A percentile compares a stretch with the other conserved stretches of the same genome.
These are phyloP conservation scores for Vitis rotundifolia DNA, from an alignment of 164 flowering plant species.

Conservation along the genomic window DNA sequence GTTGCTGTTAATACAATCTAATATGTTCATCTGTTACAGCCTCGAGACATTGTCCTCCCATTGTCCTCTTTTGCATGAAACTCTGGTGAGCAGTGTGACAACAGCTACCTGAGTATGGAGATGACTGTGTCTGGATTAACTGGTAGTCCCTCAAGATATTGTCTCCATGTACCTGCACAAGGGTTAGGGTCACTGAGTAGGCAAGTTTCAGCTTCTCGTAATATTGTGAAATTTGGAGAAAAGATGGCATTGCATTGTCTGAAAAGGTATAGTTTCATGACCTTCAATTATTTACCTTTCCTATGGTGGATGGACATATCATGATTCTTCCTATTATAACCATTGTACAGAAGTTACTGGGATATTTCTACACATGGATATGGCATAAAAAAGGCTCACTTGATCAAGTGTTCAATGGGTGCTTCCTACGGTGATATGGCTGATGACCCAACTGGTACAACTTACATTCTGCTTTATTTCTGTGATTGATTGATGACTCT, in stretches of 20 bases:
- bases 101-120: constrained; percentile 1
- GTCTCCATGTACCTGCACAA: constrained; percentile 24
- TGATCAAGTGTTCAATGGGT: constrained; percentile 64
- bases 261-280: constrained; percentile 37
- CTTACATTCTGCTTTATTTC: not conserved
- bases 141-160: constrained; percentile 42
- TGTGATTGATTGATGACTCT: constrained; percentile 14
- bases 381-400: constrained; percentile 10
- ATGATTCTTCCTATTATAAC: not conserved
- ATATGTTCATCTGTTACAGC: no score
- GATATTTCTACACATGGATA: constrained; percentile 14
- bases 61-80: no score
- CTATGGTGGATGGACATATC: not conserved
- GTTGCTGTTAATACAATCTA: not conserved
- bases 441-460: constrained; percentile 54
- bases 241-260: constrained; percentile 17
- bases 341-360: constrained; percentile 29
- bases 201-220: constrained; percentile 21
- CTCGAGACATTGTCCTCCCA: no score
- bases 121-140: constrained; percentile 61
- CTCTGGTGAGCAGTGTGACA: no score
- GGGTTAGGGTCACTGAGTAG: constrained; percentile 15
- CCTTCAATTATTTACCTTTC: not conserved
- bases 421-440: constrained; percentile 73
- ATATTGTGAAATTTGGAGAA: constrained; percentile 15